Conservation (phyloP, 2,329 filamentous ascomycete genomes). For the Paraconiothyrium sp. region DNA sequence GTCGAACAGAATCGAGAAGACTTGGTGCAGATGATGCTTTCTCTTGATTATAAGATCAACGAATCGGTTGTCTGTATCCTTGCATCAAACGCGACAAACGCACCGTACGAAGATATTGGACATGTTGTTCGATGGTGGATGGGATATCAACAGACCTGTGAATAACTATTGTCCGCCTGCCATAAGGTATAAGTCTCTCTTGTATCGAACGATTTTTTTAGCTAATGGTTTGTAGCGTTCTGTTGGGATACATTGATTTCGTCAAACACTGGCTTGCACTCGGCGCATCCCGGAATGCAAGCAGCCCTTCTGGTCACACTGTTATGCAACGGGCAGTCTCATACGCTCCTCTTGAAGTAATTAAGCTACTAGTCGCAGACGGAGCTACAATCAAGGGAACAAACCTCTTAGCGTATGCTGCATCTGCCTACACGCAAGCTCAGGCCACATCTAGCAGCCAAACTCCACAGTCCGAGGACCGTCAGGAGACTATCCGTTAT, state of each 20-base stretch:
- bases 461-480: neutral
- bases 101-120: neutral
- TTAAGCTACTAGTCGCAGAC: neutral
- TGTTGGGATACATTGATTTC: neutral
- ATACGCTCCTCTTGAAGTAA: neutral
- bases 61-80: neutral
- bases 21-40: neutral
- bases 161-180: constrained; percentile 4
- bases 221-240: neutral
- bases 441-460: neutral
- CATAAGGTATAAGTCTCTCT: neutral
- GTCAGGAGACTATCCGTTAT: neutral
- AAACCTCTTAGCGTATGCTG: neutral
- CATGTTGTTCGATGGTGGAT: neutral
- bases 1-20: neutral
- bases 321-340: constrained; percentile 1
- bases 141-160: constrained; percentile 4
- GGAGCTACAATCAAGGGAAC: neutral
- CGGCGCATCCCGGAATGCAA: constrained; percentile 2
- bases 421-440: neutral
- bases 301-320: constrained; percentile 1
- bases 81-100: neutral
- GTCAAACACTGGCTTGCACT: constrained; percentile 4
- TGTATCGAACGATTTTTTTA: neutral
- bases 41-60: neutral